These are phyloP conservation scores for Penicillium sclerotigenum DNA, from an alignment of 2,329 filamentous ascomycete species.

Conservation along the genomic window DNA sequence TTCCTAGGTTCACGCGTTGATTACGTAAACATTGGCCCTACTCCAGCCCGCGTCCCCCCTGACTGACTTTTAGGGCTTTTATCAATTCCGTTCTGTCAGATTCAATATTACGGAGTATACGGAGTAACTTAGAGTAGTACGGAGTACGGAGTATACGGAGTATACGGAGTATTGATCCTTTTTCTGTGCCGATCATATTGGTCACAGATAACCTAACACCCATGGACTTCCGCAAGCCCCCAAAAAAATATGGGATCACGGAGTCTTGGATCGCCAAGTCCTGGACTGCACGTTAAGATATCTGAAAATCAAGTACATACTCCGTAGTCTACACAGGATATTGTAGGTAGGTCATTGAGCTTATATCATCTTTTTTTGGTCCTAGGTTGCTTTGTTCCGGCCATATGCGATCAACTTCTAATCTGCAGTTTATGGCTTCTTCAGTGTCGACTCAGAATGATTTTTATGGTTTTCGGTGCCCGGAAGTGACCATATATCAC, in stretches of 20 bases:
- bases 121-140: no score
- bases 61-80: background rate
- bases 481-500: background rate
- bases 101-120: background rate
- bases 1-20: background rate
- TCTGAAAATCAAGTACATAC: background rate
- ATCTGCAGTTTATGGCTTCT: background rate
- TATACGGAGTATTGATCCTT: background rate
- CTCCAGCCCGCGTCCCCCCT: background rate
- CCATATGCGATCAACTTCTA: background rate
- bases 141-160: no score
- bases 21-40: background rate
- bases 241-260: background rate
- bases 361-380: background rate
- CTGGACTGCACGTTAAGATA: background rate
- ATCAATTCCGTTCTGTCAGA: background rate
- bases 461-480: background rate
- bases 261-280: background rate
- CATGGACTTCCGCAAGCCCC: background rate
- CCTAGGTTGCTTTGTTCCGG: background rate
- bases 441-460: background rate
- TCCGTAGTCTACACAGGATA: background rate
- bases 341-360: background rate
- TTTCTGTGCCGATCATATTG: background rate
- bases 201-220: background rate